Percentiles rank a stretch among this genome's conserved stretches.
phyloP scores from a whole-genome alignment of 306 rosid genomes.

The Adenanthera pavonina region DNA sequence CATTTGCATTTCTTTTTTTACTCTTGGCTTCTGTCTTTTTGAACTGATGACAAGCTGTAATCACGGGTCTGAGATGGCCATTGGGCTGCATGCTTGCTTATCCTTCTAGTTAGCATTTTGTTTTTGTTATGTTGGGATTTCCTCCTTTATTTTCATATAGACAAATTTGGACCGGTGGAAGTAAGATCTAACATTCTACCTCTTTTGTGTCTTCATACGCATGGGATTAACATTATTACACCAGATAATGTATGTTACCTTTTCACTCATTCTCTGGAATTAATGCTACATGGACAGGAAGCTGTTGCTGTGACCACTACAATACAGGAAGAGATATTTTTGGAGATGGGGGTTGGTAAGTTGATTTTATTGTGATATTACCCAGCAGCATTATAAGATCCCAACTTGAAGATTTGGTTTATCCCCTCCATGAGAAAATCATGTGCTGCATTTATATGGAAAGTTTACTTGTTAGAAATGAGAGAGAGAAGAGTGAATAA shows the following conservation, averaged over 20 bases:
- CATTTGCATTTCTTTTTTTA: background rate
- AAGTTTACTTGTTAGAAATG: background rate
- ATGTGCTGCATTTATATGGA: background rate
- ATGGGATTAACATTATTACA: background rate
- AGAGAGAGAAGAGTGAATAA: slow-evolving; percentile 7
- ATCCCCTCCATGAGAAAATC: background rate
- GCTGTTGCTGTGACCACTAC: slow-evolving; percentile 89
- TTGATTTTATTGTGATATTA: slow-evolving; percentile 13
- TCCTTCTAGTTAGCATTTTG: background rate
- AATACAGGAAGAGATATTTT: slow-evolving; percentile 82
- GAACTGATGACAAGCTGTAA: background rate
- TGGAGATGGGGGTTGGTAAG: slow-evolving; percentile 88
- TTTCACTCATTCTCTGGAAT: slow-evolving; percentile 25
- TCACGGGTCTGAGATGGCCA: background rate
- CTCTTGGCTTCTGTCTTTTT: background rate
- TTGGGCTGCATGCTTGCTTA: background rate
- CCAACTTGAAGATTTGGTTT: background rate
- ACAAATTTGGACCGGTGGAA: background rate
- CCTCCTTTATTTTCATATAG: background rate
- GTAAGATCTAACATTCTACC: background rate
- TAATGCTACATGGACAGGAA: slow-evolving; percentile 58
- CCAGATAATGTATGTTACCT: slow-evolving; percentile 16
- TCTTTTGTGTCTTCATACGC: background rate
- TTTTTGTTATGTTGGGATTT: background rate
- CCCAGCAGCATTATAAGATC: background rate